phyloP scores from a whole-genome alignment of 306 rosid species.

The Quercus variabilis region DNA sequence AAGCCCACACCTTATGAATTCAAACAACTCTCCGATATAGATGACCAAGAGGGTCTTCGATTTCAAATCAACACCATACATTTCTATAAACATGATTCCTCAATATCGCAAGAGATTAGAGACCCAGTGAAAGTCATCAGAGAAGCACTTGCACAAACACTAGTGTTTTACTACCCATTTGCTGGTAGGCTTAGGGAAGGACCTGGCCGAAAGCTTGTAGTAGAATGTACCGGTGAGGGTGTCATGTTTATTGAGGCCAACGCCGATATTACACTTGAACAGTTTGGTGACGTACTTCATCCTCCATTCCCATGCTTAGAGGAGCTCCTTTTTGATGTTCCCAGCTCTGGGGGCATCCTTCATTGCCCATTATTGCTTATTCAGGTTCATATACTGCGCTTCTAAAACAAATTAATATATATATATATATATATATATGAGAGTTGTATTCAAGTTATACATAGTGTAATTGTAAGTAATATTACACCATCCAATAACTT shows the following conservation, averaged over 20 bases:
- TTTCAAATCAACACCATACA: slow-evolving; percentile 35
- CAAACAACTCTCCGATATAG: slow-evolving; percentile 35
- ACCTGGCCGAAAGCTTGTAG: too few species aligned
- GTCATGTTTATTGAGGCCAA: too few species aligned
- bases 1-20: slow-evolving; percentile 28
- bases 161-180: slow-evolving; percentile 39
- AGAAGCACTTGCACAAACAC: slow-evolving; percentile 28
- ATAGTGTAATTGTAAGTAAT: too few species aligned
- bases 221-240: too few species aligned
- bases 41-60: slow-evolving; percentile 38
- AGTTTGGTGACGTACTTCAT: background rate
- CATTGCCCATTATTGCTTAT: background rate
- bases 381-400: background rate
- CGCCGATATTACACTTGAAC: too few species aligned
- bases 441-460: too few species aligned
- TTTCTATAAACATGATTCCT: slow-evolving; percentile 23
- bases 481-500: too few species aligned
- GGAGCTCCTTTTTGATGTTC: slow-evolving; percentile 4
- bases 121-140: slow-evolving; percentile 30
- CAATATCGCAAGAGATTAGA: slow-evolving; percentile 22
- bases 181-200: slow-evolving; percentile 16
- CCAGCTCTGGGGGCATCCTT: background rate
- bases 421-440: too few species aligned
- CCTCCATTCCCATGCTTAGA: slow-evolving; percentile 1
- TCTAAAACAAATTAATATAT: too few species aligned